Evolutionary conservation across 441 rosid species (phyloP).

Genomic region (Euphorbia celastroides): DNA sequence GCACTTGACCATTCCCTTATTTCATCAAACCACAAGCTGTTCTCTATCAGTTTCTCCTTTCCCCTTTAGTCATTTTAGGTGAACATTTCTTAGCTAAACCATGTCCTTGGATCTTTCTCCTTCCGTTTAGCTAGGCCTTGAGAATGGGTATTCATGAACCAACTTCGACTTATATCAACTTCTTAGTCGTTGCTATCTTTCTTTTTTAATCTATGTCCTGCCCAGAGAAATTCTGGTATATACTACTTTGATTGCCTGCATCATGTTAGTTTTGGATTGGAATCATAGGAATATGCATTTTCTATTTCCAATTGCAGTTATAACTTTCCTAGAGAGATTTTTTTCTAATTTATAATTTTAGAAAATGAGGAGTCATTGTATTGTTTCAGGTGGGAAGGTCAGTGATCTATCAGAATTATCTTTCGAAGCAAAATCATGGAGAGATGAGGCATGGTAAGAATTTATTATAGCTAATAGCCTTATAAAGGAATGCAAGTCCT

Average conservation of each 20-base stretch:
- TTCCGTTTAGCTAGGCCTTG: too few species aligned
- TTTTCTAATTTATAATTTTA: slow-evolving; percentile 1
- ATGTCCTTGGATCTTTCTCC: too few species aligned
- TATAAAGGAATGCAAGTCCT: background rate
- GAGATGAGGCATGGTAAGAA: slow-evolving; percentile 65
- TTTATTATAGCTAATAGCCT: slow-evolving; percentile 2
- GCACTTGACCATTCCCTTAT: too few species aligned
- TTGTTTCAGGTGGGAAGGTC: slow-evolving; percentile 34
- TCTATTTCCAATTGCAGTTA: background rate
- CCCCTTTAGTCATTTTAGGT: too few species aligned
- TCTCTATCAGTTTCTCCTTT: too few species aligned
- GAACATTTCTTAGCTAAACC: too few species aligned
- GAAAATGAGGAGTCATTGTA: background rate
- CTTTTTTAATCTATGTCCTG: too few species aligned
- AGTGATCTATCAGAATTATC: slow-evolving; percentile 37
- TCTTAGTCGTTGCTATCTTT: too few species aligned
- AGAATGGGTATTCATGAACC: too few species aligned
- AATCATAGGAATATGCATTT: background rate
- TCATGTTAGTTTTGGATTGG: background rate
- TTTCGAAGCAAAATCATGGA: slow-evolving; percentile 63
- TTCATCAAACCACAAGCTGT: too few species aligned
- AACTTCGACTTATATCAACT: too few species aligned
- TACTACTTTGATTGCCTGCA: background rate
- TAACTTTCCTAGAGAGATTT: background rate
- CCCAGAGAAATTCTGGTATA: background rate